phyloP scores from a whole-genome alignment of 768 basidiomycete genomes.

The Leccinellum albellum region DNA sequence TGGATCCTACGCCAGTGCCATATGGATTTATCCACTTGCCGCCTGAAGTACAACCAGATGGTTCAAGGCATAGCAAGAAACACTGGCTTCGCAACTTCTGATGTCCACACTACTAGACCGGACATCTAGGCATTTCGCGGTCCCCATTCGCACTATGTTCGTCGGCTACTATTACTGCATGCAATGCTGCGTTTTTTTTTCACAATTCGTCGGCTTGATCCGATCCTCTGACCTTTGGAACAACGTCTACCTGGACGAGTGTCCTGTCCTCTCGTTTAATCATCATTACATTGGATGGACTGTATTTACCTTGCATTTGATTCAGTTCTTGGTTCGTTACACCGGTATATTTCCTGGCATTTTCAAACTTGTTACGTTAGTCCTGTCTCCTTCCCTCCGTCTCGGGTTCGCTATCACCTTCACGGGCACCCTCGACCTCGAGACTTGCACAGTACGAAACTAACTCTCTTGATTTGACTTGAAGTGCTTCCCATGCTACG shows the following conservation, averaged over 20 bases:
- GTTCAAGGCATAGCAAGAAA: constrained; percentile 11
- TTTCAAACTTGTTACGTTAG: constrained; percentile 3
- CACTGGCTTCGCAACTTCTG: constrained; percentile 9
- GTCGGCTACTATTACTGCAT: constrained; percentile 2
- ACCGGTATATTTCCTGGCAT: constrained; percentile 10
- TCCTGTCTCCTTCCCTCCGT: constrained; percentile 1
- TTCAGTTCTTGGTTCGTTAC: constrained; percentile 7
- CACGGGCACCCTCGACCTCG: not conserved
- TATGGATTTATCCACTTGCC: constrained; percentile 7
- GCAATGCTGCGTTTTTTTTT: not conserved
- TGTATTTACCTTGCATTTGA: constrained; percentile 26
- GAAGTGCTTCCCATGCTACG: not conserved
- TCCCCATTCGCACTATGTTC: constrained; percentile 2
- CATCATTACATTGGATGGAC: constrained; percentile 15
- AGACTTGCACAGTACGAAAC: not conserved
- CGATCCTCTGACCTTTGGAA: constrained; percentile 13
- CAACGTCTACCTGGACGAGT: constrained; percentile 19
- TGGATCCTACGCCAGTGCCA: constrained; percentile 18
- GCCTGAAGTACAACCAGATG: constrained; percentile 1
- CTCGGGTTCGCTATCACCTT: not conserved
- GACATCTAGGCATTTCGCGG: not conserved
- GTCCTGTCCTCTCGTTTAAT: constrained; percentile 33
- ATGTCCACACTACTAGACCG: not conserved
- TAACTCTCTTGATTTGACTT: not conserved
- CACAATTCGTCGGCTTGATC: not conserved